phyloP scores from a whole-genome alignment of 257 asterid species.

The Solanum rostratum region DNA sequence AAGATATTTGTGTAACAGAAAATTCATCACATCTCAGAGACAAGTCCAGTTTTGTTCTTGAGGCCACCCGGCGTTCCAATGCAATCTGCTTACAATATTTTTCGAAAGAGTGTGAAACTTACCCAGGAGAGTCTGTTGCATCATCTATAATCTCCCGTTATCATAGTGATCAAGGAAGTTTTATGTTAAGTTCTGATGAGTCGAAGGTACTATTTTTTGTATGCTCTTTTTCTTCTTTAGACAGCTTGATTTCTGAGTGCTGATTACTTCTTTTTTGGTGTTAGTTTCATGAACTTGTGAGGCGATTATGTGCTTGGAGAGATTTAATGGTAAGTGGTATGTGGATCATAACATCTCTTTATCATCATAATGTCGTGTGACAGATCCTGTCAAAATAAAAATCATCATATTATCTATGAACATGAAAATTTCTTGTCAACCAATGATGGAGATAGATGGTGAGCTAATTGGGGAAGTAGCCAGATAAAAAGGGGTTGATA shows the following conservation, averaged over 20 bases:
- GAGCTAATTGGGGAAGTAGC: background rate
- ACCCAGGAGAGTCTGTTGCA: slow-evolving; percentile 83
- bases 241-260: background rate
- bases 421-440: background rate
- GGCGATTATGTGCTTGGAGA: slow-evolving; percentile 86
- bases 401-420: background rate
- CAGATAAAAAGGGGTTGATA: background rate
- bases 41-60: slow-evolving; percentile 62
- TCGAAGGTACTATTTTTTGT: slow-evolving; percentile 35
- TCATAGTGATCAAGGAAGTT: slow-evolving; percentile 48
- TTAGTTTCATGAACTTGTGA: slow-evolving; percentile 81
- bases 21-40: slow-evolving; percentile 60
- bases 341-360: background rate
- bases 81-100: slow-evolving; percentile 71
- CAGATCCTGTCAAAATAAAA: background rate
- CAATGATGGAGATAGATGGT: background rate
- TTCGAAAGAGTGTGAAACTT: slow-evolving; percentile 67
- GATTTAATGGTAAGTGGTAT: slow-evolving; percentile 76
- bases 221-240: background rate
- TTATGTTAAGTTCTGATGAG: slow-evolving; percentile 24
- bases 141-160: slow-evolving; percentile 74
- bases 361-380: background rate
- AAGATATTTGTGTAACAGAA: slow-evolving; percentile 60
- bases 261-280: background rate
- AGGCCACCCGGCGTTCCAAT: slow-evolving; percentile 87